Evolutionary conservation across 2,329 filamentous ascomycete species (phyloP).

Genomic region (Penicillium sp.): DNA sequence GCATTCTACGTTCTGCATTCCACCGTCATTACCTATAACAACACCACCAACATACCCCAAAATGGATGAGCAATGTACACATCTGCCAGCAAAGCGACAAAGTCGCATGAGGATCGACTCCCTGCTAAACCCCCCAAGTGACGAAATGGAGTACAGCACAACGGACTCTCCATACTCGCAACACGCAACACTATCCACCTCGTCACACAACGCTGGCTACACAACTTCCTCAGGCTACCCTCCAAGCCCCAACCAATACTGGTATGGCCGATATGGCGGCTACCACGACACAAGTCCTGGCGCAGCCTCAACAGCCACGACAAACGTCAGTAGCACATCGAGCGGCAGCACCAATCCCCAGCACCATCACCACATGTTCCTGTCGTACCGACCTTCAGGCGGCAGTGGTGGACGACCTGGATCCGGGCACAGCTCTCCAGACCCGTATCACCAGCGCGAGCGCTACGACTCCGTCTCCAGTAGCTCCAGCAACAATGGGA

Average conservation of each 20-base stretch:
- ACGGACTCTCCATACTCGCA: slow-evolving; percentile 19
- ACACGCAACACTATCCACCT: slow-evolving; percentile 14
- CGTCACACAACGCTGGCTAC: slow-evolving; percentile 13
- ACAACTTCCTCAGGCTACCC: slow-evolving; percentile 32
- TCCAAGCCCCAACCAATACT: slow-evolving; percentile 29
- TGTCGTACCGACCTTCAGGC: slow-evolving; percentile 24
- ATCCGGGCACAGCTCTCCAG: slow-evolving; percentile 36
- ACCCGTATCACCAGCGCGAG: slow-evolving; percentile 37
- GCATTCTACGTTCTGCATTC: background rate
- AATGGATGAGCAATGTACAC: slow-evolving; percentile 13
- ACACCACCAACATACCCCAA: slow-evolving; percentile 16
- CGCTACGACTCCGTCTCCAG: slow-evolving; percentile 45
- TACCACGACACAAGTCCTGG: slow-evolving; percentile 25
- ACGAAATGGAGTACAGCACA: slow-evolving; percentile 18
- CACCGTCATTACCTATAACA: background rate
- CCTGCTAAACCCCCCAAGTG: slow-evolving; percentile 28
- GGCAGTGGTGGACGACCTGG: slow-evolving; percentile 13
- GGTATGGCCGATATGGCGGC: slow-evolving; percentile 23
- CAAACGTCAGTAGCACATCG: slow-evolving; percentile 14
- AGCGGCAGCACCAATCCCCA: slow-evolving; percentile 14
- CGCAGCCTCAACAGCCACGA: slow-evolving; percentile 16
- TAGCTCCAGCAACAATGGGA: slow-evolving; percentile 34
- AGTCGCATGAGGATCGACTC: slow-evolving; percentile 37
- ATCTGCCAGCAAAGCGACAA: slow-evolving; percentile 26
- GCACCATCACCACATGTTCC: slow-evolving; percentile 24